phyloP scores from a whole-genome alignment of 495 filamentous ascomycete species.

The Thozetella sp. region DNA sequence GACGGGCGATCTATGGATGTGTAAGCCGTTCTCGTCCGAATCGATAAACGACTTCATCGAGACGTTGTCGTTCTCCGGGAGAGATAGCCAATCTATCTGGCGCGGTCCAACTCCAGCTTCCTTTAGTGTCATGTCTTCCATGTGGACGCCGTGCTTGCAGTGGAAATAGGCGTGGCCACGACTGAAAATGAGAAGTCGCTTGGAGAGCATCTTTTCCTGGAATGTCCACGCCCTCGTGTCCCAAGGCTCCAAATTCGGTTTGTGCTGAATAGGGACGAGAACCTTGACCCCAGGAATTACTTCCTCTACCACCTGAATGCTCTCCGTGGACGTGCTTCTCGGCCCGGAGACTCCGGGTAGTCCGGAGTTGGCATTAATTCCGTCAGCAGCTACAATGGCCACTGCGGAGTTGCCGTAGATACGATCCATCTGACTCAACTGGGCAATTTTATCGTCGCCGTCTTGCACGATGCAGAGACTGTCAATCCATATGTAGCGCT shows the following conservation, averaged over 20 bases:
- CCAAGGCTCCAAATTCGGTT: slow-evolving; percentile 19
- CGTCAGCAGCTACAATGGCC: slow-evolving; percentile 28
- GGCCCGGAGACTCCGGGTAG: slow-evolving; percentile 23
- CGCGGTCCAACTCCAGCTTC: no score
- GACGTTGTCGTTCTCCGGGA: no score
- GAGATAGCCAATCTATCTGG: no score
- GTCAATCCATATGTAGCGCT: slow-evolving; percentile 36
- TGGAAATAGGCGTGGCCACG: slow-evolving; percentile 22
- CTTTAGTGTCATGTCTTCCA: slow-evolving; percentile 7
- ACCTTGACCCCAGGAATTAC: slow-evolving; percentile 1
- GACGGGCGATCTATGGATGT: no score
- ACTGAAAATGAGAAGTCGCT: slow-evolving; percentile 27
- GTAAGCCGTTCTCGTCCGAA: no score
- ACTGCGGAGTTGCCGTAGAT: slow-evolving; percentile 18
- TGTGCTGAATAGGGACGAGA: background rate
- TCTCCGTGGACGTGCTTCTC: slow-evolving; percentile 5
- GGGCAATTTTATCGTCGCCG: slow-evolving; percentile 9
- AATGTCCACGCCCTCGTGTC: slow-evolving; percentile 37
- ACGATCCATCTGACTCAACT: slow-evolving; percentile 23
- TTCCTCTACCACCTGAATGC: slow-evolving; percentile 3
- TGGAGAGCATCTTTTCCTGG: slow-evolving; percentile 36
- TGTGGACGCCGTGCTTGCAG: slow-evolving; percentile 17
- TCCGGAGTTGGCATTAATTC: slow-evolving; percentile 20
- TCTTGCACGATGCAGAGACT: no score
- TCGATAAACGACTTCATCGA: no score